phyloP scores from a whole-genome alignment of 352 stramenopile species.

The Phytopythium helicoides region DNA sequence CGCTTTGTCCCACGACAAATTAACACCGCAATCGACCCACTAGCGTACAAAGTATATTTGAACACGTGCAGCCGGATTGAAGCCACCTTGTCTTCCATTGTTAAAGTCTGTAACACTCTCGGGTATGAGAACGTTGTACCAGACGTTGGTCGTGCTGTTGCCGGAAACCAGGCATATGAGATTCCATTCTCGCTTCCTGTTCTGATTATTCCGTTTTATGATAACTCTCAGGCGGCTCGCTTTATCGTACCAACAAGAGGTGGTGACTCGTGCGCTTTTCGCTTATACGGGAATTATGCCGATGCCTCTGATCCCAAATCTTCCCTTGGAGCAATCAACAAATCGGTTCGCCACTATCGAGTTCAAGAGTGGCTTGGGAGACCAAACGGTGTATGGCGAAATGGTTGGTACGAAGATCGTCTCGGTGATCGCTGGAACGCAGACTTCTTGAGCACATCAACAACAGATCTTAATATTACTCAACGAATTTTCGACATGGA shows the following conservation, averaged over 20 bases:
- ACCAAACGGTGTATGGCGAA: neutral
- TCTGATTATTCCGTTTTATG: conserved; percentile 8
- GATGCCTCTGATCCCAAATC: neutral
- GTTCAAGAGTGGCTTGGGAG: conserved; percentile 4
- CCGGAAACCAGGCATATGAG: conserved; percentile 12
- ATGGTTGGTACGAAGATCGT: conserved; percentile 9
- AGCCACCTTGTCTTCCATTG: neutral
- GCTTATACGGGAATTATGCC: neutral
- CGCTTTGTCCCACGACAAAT: conserved; percentile 14
- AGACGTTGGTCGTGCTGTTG: conserved; percentile 17
- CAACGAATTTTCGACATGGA: conserved; percentile 5
- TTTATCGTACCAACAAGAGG: conserved; percentile 3
- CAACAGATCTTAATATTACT: neutral
- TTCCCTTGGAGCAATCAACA: conserved; percentile 8
- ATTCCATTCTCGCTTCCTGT: conserved; percentile 9
- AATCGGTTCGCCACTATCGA: neutral
- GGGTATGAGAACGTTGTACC: conserved; percentile 7
- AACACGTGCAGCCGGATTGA: conserved; percentile 9
- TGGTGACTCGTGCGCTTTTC: conserved; percentile 9
- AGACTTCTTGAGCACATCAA: neutral
- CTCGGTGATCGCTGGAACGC: conserved; percentile 1
- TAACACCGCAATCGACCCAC: conserved; percentile 4
- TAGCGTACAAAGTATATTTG: neutral
- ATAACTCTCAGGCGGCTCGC: neutral
- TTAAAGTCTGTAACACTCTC: conserved; percentile 1